Conservation (phyloP, 1,284 basidiomycete genomes). For the Trametes hirsuta region DNA sequence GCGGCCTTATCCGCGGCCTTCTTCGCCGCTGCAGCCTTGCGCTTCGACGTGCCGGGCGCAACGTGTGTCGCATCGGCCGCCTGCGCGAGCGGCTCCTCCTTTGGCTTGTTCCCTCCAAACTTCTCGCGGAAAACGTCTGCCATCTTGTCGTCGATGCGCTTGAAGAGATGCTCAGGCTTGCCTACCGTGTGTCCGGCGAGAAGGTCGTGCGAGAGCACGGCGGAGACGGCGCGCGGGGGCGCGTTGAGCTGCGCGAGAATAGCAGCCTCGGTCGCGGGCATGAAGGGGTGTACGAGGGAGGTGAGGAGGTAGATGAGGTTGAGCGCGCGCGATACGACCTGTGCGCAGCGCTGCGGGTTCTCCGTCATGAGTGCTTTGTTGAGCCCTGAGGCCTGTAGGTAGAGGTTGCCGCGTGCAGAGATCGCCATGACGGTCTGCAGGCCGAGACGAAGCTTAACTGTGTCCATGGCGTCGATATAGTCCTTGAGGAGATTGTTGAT, state of each 20-base stretch:
- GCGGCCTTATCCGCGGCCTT: conserved; percentile 39
- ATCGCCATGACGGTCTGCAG: conserved; percentile 90
- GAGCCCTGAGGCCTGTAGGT: conserved; percentile 90
- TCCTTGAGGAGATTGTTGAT: conserved; percentile 82
- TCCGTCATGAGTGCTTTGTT: conserved; percentile 89
- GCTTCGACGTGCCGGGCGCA: conserved; percentile 51
- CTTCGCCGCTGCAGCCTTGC: conserved; percentile 50
- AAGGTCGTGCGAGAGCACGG: conserved; percentile 76
- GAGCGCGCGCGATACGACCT: conserved; percentile 87
- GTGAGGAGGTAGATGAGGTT: conserved; percentile 95
- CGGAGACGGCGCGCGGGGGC: conserved; percentile 78
- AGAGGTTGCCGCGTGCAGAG: conserved; percentile 92
- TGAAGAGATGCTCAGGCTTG: conserved; percentile 90
- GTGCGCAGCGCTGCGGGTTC: conserved; percentile 84
- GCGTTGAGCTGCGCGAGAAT: conserved; percentile 93
- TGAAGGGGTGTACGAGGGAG: conserved; percentile 91
- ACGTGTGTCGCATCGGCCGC: conserved; percentile 45
- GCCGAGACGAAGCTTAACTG: conserved; percentile 88
- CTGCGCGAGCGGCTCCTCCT: conserved; percentile 36
- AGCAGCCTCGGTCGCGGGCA: conserved; percentile 87
- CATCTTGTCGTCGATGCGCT: conserved; percentile 92
- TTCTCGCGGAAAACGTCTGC: conserved; percentile 81
- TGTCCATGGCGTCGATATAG: conserved; percentile 90
- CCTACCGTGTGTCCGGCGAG: conserved; percentile 87
- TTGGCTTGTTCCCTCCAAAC: conserved; percentile 57